A percentile compares a stretch with the other conserved stretches of the same genome.
Conservation (phyloP, 164 flowering plant genomes). For the Vitis amurensis region DNA sequence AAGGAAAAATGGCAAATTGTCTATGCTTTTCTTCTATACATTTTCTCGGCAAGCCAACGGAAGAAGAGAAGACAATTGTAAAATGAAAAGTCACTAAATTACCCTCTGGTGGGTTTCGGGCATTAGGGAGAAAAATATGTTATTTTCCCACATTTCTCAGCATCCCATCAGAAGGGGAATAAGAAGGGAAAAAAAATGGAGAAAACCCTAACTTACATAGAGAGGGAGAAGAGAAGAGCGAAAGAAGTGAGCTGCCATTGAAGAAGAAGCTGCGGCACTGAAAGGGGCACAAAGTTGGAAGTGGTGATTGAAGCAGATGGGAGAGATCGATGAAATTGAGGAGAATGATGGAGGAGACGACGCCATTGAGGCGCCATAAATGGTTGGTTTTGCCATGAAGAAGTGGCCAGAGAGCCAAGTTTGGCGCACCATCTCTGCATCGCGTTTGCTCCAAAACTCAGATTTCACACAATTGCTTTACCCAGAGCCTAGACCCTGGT, state of each 20-base stretch:
- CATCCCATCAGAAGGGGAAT: neutral
- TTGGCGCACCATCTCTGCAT: conserved; percentile 54
- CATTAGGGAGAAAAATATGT: neutral
- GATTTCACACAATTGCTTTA: no score
- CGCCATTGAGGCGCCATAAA: conserved; percentile 14
- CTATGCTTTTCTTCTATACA: neutral
- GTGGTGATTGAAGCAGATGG: conserved; percentile 5
- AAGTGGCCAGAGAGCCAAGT: conserved; percentile 33
- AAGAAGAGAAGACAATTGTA: neutral
- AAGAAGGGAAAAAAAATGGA: neutral
- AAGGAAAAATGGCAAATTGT: no score
- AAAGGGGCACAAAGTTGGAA: conserved; percentile 18
- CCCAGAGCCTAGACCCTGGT: no score
- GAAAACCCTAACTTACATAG: conserved; percentile 22
- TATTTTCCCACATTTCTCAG: neutral
- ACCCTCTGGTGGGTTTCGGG: neutral
- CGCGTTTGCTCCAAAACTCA: neutral
- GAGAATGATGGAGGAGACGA: conserved; percentile 18
- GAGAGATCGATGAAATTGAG: conserved; percentile 16
- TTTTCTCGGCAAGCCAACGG: neutral
- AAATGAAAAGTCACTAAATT: neutral
- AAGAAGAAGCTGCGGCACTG: conserved; percentile 9
- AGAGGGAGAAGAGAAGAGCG: conserved; percentile 20
- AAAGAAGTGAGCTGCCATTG: conserved; percentile 12
- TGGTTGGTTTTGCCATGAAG: conserved; percentile 7